Evolutionary conservation across 257 asterid genomes (phyloP).

Genomic region (Linderniella brevidens): DNA sequence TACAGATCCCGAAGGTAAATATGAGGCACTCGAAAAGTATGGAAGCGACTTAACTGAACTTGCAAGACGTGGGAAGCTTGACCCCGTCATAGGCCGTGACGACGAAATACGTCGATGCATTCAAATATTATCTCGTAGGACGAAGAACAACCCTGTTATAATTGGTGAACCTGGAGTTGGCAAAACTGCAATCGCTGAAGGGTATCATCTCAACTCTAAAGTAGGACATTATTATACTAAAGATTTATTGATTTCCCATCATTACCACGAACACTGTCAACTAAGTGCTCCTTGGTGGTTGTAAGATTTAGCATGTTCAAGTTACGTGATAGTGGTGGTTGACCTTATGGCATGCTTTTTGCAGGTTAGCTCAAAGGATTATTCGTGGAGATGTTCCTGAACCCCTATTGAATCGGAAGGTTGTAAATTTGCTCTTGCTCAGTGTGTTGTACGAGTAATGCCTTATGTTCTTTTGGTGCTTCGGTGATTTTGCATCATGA

Average conservation of each 20-base stretch:
- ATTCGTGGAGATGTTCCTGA: constrained; percentile 96
- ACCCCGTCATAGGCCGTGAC: constrained; percentile 97
- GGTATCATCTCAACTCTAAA: constrained; percentile 23
- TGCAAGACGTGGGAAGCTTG: constrained; percentile 92
- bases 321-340: too few relatives aligned
- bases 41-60: constrained; percentile 94
- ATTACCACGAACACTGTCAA: background rate
- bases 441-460: too few relatives aligned
- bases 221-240: background rate
- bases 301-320: background rate
- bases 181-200: constrained; percentile 98
- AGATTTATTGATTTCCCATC: background rate
- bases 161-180: constrained; percentile 99
- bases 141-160: constrained; percentile 93
- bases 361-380: constrained; percentile 91
- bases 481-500: too few relatives aligned
- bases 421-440: constrained; percentile 3
- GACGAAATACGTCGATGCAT: constrained; percentile 94
- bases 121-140: constrained; percentile 80
- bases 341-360: constrained; percentile 5
- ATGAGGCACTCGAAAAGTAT: constrained; percentile 82
- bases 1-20: constrained; percentile 81
- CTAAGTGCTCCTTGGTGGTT: background rate
- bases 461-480: too few relatives aligned
- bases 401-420: constrained; percentile 81